phyloP scores from a whole-genome alignment of 495 filamentous ascomycete genomes.

The Copromyces sp. region DNA sequence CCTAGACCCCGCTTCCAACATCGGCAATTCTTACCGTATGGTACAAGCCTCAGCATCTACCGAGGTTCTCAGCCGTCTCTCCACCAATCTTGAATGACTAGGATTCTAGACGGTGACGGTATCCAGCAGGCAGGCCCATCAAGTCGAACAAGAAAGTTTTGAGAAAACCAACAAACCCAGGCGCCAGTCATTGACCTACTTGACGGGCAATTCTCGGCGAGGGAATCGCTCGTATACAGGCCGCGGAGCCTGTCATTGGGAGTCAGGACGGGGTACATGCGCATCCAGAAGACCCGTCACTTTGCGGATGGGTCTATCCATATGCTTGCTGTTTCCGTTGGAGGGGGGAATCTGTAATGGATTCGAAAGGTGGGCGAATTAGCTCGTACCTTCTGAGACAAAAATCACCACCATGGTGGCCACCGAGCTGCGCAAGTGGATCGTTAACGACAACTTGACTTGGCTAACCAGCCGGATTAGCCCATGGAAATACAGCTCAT shows the following conservation, averaged over 20 bases:
- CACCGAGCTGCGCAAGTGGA: background rate
- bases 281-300: background rate
- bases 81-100: background rate
- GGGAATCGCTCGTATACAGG: background rate
- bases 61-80: background rate
- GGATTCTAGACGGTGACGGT: background rate
- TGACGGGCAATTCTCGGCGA: background rate
- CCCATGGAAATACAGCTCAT: background rate
- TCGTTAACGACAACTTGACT: background rate
- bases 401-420: background rate
- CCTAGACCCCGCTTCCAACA: slow-evolving; percentile 7
- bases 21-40: slow-evolving; percentile 1
- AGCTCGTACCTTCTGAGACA: background rate
- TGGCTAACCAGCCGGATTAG: background rate
- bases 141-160: background rate
- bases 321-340: background rate
- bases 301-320: background rate
- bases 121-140: background rate
- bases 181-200: background rate
- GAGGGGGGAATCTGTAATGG: background rate
- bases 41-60: slow-evolving; percentile 2
- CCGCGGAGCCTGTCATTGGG: background rate
- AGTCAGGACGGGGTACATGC: background rate
- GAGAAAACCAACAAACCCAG: background rate
- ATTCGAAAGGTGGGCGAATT: background rate